Conservation (phyloP, 1,284 basidiomycete genomes). For the Meripilus lineatus region DNA sequence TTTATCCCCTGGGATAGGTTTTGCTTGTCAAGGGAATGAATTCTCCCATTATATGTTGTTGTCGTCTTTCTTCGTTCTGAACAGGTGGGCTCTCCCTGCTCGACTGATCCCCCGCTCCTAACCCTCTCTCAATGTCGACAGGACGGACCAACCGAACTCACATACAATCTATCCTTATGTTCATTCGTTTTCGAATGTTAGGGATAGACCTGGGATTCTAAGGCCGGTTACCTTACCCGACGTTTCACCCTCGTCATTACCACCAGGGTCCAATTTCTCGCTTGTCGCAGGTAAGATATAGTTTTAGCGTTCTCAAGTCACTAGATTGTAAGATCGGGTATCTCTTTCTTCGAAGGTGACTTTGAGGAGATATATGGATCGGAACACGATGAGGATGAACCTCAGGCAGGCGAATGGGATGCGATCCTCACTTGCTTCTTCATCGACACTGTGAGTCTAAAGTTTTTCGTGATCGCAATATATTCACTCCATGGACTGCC, state of each 20-base stretch:
- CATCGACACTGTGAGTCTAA: slow-evolving; percentile 78
- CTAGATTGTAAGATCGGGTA: background rate
- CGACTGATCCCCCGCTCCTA: slow-evolving; percentile 8
- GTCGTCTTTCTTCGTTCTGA: slow-evolving; percentile 74
- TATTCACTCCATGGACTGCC: background rate
- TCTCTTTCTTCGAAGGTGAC: slow-evolving; percentile 54
- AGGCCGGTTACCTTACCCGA: slow-evolving; percentile 76
- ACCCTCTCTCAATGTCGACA: slow-evolving; percentile 25
- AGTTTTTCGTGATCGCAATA: background rate
- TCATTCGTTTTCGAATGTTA: slow-evolving; percentile 84
- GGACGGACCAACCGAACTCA: slow-evolving; percentile 61
- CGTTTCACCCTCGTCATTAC: slow-evolving; percentile 71
- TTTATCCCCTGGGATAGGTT: slow-evolving; percentile 47
- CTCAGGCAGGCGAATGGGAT: slow-evolving; percentile 79
- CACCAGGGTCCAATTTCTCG: slow-evolving; percentile 47
- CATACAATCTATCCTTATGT: slow-evolving; percentile 84
- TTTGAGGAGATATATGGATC: slow-evolving; percentile 89
- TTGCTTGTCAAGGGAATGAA: slow-evolving; percentile 87
- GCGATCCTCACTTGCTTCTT: slow-evolving; percentile 96
- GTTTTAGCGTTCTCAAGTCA: background rate
- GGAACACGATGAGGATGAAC: slow-evolving; percentile 41
- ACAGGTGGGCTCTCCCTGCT: slow-evolving; percentile 16
- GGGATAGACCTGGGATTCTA: slow-evolving; percentile 57
- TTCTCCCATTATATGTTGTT: slow-evolving; percentile 94
- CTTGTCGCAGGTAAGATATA: slow-evolving; percentile 67